Base-by-base conservation (phyloP, 805 yeast species). In the Wickerhamomyces strasburgensis region DNA sequence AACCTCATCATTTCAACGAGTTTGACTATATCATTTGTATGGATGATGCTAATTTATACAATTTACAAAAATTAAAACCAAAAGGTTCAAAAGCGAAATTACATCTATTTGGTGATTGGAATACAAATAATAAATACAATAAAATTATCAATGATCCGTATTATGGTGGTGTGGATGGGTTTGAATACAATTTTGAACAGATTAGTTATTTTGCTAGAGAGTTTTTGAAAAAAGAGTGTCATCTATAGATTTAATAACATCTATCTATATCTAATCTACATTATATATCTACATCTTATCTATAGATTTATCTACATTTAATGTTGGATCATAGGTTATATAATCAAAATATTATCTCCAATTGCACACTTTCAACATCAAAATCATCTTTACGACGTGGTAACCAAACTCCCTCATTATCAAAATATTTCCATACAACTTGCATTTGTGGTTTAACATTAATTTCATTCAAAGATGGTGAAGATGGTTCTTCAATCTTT, bases 141-240 rank as follows among this genome's bases (percentile, higher is more conserved):
- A 67, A 60, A 25, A 75, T 84, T 24, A 89, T 89, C 5, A 84
- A 77, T 37, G 98, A 89, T 58, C 98, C 98, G 1, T 89, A 90
- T 58, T 90, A 89, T 54, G 97, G 97, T 5, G 96, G 94, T 0
- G 64, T 62, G 15, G 71, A 75, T 46, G 96, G 96, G 2, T 89
- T 89, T 56, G 93, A 86, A 58, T 70, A 65, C 39, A 86, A 84
- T 58, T 89, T 78, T 56, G 56, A 71, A 38, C 98, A 89, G 55
- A 69, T 88, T 34, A 54, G 64, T 9, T 88, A 84, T 49, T 90
- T 90, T 56, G 75, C 85, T 39, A 75, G 80, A 46, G 78, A 77
- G 43, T 84, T 89, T 46, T 52, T 89, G 35, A 65, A 70, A 43
- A 65, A 54, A 34, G 86, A 78, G 42, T 38, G 62, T n/a, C 30